A percentile compares a stretch with the other conserved stretches of the same genome.
phyloP scores from a whole-genome alignment of 2,329 filamentous ascomycete species.

The Lachnellula subtilissima region DNA sequence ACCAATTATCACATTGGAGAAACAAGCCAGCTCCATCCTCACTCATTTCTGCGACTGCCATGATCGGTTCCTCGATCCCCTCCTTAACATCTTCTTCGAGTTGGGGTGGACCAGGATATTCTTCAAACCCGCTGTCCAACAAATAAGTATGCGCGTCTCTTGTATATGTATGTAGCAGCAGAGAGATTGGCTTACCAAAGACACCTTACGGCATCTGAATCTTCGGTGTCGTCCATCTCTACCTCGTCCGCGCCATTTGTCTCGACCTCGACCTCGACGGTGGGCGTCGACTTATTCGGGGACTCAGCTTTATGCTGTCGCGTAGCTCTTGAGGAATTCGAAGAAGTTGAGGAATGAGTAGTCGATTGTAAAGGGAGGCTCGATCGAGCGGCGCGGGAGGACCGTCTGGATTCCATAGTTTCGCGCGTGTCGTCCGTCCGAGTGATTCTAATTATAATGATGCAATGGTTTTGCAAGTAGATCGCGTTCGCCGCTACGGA shows the following conservation, averaged over 20 bases:
- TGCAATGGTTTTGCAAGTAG: not conserved
- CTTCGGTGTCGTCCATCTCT: conserved; percentile 23
- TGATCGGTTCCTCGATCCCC: conserved; percentile 52
- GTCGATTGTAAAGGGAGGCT: conserved; percentile 64
- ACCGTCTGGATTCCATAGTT: conserved; percentile 43
- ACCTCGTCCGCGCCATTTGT: conserved; percentile 32
- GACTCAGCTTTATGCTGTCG: conserved; percentile 70
- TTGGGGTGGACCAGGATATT: conserved; percentile 79
- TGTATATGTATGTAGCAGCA: too few species aligned
- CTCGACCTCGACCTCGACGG: conserved; percentile 31
- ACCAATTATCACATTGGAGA: conserved; percentile 86
- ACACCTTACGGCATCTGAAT: not conserved
- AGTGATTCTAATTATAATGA: not conserved
- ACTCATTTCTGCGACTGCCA: conserved; percentile 51
- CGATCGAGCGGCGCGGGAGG: conserved; percentile 84
- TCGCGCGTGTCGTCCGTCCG: too few species aligned
- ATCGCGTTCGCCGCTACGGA: conserved; percentile 12
- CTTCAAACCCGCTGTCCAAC: conserved; percentile 52
- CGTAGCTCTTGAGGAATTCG: conserved; percentile 70
- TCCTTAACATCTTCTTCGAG: conserved; percentile 54
- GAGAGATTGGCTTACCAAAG: not conserved
- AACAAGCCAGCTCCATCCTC: conserved; percentile 89
- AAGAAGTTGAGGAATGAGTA: conserved; percentile 73
- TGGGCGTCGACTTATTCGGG: conserved; percentile 69
- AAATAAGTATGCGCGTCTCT: too few species aligned